A percentile compares a stretch with the other conserved stretches of the same genome.
Conservation (phyloP, 257 asterid species). For the Penstemon newberryi region DNA sequence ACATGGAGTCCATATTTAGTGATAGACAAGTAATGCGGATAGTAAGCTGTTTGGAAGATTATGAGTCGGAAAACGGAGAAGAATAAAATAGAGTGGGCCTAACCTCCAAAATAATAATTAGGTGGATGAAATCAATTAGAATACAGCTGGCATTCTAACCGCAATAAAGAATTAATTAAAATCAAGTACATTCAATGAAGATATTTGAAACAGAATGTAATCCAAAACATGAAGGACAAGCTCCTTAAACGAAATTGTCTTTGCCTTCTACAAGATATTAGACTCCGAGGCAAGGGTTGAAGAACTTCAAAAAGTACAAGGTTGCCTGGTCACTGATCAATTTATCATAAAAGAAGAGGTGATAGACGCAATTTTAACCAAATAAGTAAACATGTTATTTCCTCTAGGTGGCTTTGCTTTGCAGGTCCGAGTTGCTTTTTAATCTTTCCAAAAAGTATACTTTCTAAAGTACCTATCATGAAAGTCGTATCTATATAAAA, state of each 20-base stretch:
- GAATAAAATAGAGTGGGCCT: not conserved
- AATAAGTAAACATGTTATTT: not conserved
- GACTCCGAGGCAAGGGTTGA: not conserved
- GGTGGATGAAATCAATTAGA: not conserved
- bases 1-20: not conserved
- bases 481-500: not conserved
- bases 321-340: not conserved
- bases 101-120: not conserved
- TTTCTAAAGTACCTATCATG: slow-evolving; percentile 3
- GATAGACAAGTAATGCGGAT: not conserved
- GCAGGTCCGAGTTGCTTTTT: not conserved
- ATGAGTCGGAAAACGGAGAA: not conserved
- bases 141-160: not conserved
- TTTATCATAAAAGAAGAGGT: slow-evolving; percentile 5
- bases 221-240: not conserved
- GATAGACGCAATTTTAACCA: not conserved
- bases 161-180: slow-evolving; percentile 1
- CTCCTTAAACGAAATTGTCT: slow-evolving; percentile 3
- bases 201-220: not conserved
- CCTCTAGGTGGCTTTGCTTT: not conserved
- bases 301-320: not conserved
- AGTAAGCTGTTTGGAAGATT: slow-evolving; percentile 8
- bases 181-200: slow-evolving; percentile 7
- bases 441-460: not conserved
- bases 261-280: slow-evolving; percentile 1